Evolutionary conservation across 176 grass and related monocot species (phyloP).

Genomic region (Saccharum officinarum): DNA sequence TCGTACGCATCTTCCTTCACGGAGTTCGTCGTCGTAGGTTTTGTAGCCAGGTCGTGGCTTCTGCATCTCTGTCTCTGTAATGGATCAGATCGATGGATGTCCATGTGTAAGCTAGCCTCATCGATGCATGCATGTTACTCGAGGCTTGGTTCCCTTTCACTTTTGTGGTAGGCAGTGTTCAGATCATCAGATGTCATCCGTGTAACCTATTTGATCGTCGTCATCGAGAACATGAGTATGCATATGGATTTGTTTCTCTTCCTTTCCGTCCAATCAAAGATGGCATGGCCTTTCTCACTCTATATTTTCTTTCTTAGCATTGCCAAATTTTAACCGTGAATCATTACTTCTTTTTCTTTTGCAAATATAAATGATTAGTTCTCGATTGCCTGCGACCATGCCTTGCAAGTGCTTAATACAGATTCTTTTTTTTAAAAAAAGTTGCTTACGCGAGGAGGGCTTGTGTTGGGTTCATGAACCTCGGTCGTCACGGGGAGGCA

Average conservation of each 20-base stretch:
- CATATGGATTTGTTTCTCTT: neutral
- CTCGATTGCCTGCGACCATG: too few species aligned
- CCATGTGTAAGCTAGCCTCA: neutral
- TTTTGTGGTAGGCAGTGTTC: too few species aligned
- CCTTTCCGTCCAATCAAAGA: neutral
- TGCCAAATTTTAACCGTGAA: neutral
- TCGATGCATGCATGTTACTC: neutral
- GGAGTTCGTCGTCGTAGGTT: neutral
- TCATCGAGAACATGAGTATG: neutral
- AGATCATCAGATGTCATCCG: neutral
- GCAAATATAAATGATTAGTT: too few species aligned
- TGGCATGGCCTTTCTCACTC: neutral
- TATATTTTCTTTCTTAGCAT: neutral
- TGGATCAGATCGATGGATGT: too few species aligned
- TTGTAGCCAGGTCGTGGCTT: neutral
- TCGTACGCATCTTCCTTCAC: neutral
- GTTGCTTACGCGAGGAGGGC: too few species aligned
- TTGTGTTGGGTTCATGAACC: too few species aligned
- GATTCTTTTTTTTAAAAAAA: too few species aligned
- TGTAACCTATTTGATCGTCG: neutral
- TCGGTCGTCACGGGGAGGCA: too few species aligned
- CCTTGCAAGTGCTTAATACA: too few species aligned
- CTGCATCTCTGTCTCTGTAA: neutral
- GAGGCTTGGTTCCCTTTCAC: too few species aligned
- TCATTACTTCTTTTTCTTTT: too few species aligned